These are phyloP conservation scores for Remersonia thermophila DNA, from an alignment of 2,329 filamentous ascomycete genomes.

Conservation along the genomic window DNA sequence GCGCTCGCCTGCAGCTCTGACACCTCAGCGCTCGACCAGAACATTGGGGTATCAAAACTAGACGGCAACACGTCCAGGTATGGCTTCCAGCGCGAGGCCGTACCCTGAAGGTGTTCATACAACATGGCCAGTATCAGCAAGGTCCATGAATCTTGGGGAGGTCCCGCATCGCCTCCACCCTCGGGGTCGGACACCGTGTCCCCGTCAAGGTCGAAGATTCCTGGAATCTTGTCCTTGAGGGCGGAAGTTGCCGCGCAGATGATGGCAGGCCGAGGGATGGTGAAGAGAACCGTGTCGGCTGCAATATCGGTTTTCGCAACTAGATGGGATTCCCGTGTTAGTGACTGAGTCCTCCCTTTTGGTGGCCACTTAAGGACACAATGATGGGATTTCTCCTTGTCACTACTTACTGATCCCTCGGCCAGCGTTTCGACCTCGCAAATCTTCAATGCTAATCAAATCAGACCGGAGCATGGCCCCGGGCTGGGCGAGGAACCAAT, in stretches of 20 bases:
- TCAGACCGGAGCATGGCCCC: conserved; percentile 41
- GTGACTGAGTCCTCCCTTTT: too few relatives aligned
- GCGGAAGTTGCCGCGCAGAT: conserved; percentile 63
- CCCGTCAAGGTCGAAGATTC: conserved; percentile 32
- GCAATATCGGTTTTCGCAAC: conserved; percentile 59
- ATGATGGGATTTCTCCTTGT: neutral
- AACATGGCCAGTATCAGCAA: conserved; percentile 65
- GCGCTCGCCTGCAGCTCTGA: conserved; percentile 63
- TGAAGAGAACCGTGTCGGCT: conserved; percentile 68
- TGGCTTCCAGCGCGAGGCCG: conserved; percentile 56
- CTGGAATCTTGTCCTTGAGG: conserved; percentile 44
- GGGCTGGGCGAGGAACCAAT: conserved; percentile 41
- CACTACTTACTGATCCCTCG: conserved; percentile 39
- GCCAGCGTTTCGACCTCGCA: conserved; percentile 38
- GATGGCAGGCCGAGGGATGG: conserved; percentile 59
- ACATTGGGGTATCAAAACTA: conserved; percentile 78
- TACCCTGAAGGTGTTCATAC: conserved; percentile 54
- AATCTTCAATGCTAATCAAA: conserved; percentile 37
- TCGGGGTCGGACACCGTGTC: conserved; percentile 27
- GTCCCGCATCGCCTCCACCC: conserved; percentile 19
- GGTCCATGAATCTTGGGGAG: conserved; percentile 39
- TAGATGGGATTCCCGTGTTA: too few relatives aligned
- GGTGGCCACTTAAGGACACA: too few relatives aligned
- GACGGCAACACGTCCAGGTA: conserved; percentile 66
- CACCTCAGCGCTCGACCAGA: conserved; percentile 65